A percentile compares a stretch with the other conserved stretches of the same genome.
Evolutionary conservation across 2,329 filamentous ascomycete genomes (phyloP).

Genomic region (Hypoxylon sp.): DNA sequence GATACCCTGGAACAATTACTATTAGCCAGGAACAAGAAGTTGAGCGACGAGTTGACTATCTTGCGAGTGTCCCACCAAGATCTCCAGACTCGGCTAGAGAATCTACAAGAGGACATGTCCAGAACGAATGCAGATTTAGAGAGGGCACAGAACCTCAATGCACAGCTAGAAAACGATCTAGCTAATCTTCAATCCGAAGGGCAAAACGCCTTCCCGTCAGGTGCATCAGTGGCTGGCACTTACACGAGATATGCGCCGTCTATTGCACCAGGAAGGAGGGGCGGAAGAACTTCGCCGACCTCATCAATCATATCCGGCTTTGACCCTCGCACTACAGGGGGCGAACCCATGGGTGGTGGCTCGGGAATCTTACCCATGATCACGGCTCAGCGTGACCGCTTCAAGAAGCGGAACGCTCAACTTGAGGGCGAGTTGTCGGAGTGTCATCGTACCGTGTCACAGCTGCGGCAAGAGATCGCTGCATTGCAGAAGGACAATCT

Average conservation of each 20-base stretch:
- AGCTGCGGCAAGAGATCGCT: conserved; percentile 89
- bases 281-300: conserved; percentile 84
- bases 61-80: conserved; percentile 95
- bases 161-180: conserved; percentile 92
- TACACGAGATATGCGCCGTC: conserved; percentile 84
- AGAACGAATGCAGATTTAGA: conserved; percentile 88
- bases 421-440: conserved; percentile 92
- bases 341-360: conserved; percentile 78
- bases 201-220: conserved; percentile 85
- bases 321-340: conserved; percentile 72
- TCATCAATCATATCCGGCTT: conserved; percentile 99
- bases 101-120: conserved; percentile 85
- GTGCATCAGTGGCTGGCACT: conserved; percentile 92
- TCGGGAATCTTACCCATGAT: conserved; percentile 97
- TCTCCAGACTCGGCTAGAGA: conserved; percentile 82
- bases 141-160: conserved; percentile 84
- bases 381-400: conserved; percentile 95
- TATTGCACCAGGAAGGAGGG: conserved; percentile 70
- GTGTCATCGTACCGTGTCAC: conserved; percentile 82
- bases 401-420: conserved; percentile 94
- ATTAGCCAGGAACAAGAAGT: conserved; percentile 93
- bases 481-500: conserved; percentile 96
- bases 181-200: conserved; percentile 88
- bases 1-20: conserved; percentile 93
- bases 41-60: conserved; percentile 92